Percentiles rank a stretch among this genome's conserved stretches.
Evolutionary conservation across 2,329 filamentous ascomycete species (phyloP).

Genomic region (Diaporthe citriasiana): DNA sequence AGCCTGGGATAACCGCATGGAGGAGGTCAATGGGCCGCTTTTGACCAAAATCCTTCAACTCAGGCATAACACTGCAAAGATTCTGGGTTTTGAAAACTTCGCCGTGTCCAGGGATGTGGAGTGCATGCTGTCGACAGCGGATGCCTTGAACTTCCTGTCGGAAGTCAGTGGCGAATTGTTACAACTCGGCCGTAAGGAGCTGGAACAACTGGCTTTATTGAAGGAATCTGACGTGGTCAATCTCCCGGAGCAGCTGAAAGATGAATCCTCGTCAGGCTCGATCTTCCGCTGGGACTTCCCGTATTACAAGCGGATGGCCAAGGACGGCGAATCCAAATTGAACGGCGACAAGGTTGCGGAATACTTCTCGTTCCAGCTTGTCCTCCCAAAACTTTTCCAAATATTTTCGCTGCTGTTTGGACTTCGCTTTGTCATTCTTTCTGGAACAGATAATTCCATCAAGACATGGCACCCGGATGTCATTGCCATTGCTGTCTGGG

Average conservation of each 20-base stretch:
- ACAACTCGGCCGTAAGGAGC: not conserved
- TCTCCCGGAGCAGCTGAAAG: not conserved
- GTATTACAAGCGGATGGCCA: conserved; percentile 4
- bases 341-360: not conserved
- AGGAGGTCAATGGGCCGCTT: not conserved
- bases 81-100: not conserved
- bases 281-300: not conserved
- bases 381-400: not conserved
- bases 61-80: not conserved
- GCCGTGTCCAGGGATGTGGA: not conserved
- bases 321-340: not conserved
- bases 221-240: not conserved
- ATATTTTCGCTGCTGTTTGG: not conserved
- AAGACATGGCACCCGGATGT: not conserved
- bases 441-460: not conserved
- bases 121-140: not conserved
- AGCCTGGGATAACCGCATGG: not conserved
- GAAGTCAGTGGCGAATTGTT: not conserved
- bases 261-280: not conserved
- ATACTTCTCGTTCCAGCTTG: not conserved
- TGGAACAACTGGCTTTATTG: not conserved
- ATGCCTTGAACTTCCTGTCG: not conserved
- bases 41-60: not conserved
- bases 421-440: not conserved
- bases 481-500: not conserved